These are phyloP conservation scores for Davidsoniella neocaledoniae DNA, from an alignment of 2,329 filamentous ascomycete genomes.

Conservation along the genomic window DNA sequence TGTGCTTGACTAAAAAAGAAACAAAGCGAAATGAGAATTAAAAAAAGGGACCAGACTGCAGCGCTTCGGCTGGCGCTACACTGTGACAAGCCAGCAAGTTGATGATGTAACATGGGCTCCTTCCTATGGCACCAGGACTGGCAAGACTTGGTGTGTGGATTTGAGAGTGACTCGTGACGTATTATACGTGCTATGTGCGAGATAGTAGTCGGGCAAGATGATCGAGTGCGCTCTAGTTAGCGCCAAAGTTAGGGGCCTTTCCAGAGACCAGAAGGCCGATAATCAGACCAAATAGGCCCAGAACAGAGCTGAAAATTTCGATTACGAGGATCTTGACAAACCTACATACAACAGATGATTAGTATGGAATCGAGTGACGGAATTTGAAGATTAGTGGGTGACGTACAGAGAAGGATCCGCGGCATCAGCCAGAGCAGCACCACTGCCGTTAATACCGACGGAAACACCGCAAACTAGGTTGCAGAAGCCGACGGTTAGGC, in stretches of 20 bases:
- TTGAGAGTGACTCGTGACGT: too few species aligned
- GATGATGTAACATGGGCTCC: too few species aligned
- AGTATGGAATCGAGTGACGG: conserved; percentile 15
- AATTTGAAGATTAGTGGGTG: background rate
- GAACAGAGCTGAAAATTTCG: conserved; percentile 96
- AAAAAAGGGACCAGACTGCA: background rate
- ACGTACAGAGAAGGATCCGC: conserved; percentile 77
- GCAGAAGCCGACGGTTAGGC: conserved; percentile 84
- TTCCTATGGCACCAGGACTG: too few species aligned
- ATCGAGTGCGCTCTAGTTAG: conserved; percentile 14
- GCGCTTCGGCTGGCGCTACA: too few species aligned
- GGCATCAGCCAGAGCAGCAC: conserved; percentile 88
- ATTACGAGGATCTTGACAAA: conserved; percentile 99
- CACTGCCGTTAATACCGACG: conserved; percentile 95
- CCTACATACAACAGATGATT: conserved; percentile 27
- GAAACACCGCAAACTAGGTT: conserved; percentile 92
- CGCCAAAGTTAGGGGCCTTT: conserved; percentile 62
- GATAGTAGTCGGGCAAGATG: background rate
- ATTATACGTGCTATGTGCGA: too few species aligned
- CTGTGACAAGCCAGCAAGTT: too few species aligned
- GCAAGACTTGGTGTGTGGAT: too few species aligned
- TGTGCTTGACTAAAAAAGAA: background rate
- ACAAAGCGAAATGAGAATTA: background rate
- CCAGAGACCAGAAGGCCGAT: conserved; percentile 76
- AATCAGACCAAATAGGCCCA: conserved; percentile 92